Percentiles rank a stretch among this genome's conserved stretches.
These are phyloP conservation scores for Isatis lusitanica DNA, from an alignment of 441 rosid genomes.

Conservation along the genomic window DNA sequence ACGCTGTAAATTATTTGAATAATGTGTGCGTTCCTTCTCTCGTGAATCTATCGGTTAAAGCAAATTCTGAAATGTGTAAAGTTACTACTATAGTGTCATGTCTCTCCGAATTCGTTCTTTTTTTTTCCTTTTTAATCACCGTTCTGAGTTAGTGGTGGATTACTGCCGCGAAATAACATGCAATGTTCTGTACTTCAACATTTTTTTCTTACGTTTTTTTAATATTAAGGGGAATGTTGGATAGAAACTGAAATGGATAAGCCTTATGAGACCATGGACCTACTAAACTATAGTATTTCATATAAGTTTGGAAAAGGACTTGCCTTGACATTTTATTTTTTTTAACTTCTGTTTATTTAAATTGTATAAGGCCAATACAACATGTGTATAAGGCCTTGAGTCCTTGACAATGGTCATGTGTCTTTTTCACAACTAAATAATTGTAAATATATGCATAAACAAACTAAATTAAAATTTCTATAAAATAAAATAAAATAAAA, in stretches of 20 bases:
- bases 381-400: no score
- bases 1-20: background rate
- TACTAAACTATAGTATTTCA: background rate
- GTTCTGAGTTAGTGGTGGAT: background rate
- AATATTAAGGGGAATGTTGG: background rate
- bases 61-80: background rate
- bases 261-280: constrained; percentile 8
- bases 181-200: background rate
- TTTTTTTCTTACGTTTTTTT: background rate
- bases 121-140: no score
- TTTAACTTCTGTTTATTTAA: no score
- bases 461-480: background rate
- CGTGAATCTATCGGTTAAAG: constrained; percentile 19
- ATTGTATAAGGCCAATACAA: no score
- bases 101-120: background rate
- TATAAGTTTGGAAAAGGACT: constrained; percentile 17
- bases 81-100: background rate
- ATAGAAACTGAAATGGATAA: constrained; percentile 19
- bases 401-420: background rate
- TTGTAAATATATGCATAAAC: background rate
- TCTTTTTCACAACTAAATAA: background rate
- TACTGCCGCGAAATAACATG: background rate
- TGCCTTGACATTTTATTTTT: background rate
- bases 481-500: background rate
- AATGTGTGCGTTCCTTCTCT: background rate